Percentiles rank a stretch among this genome's conserved stretches.
Evolutionary conservation across 1,139 yeast species (phyloP).

Genomic region (Zhuliangozyma blackwelliae): DNA sequence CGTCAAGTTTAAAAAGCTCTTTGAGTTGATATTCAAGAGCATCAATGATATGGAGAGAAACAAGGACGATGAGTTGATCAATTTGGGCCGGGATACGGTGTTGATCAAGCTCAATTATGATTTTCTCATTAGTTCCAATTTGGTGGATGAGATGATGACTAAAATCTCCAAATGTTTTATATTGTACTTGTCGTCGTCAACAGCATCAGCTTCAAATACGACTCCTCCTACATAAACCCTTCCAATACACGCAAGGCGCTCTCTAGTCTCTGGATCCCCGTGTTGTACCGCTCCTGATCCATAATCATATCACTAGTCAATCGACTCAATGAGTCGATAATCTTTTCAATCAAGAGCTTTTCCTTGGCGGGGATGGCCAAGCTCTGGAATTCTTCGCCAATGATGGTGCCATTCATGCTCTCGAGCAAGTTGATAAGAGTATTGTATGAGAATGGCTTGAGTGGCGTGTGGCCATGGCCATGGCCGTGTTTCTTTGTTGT

Average conservation of each 20-base stretch:
- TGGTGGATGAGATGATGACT: conserved; percentile 18
- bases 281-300: conserved; percentile 73
- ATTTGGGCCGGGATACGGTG: conserved; percentile 4
- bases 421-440: conserved; percentile 56
- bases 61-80: conserved; percentile 6
- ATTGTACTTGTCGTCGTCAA: conserved; percentile 4
- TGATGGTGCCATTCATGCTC: conserved; percentile 60
- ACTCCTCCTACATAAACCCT: conserved; percentile 46
- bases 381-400: conserved; percentile 68
- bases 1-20: conserved; percentile 35
- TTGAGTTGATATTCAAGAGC: conserved; percentile 36
- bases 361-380: conserved; percentile 74
- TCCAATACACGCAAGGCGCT: conserved; percentile 81
- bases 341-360: conserved; percentile 73
- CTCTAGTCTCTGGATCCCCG: conserved; percentile 75
- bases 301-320: conserved; percentile 86
- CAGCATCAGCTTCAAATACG: no score
- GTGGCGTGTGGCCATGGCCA: no score
- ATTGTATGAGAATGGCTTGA: conserved; percentile 54
- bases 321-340: conserved; percentile 78
- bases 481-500: conserved; percentile 12
- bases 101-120: conserved; percentile 40
- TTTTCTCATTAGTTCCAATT: conserved; percentile 25
- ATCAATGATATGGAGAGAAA: conserved; percentile 15
- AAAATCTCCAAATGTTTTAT: conserved; percentile 23